Conservation (phyloP, 257 asterid genomes). For the Cynanchum wilfordii region DNA sequence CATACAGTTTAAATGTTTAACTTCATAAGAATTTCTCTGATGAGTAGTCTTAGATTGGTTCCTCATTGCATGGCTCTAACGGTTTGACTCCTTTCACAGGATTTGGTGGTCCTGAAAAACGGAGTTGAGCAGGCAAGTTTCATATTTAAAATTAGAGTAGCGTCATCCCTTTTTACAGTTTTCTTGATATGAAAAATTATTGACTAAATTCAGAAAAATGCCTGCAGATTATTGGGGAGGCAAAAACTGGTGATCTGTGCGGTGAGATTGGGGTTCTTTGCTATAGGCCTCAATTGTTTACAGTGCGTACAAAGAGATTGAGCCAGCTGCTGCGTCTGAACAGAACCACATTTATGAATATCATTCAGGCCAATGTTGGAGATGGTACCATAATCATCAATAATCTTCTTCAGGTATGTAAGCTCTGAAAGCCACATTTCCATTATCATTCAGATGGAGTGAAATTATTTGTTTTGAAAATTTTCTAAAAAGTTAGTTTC, state of each 20-base stretch:
- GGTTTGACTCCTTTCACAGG: constrained; percentile 26
- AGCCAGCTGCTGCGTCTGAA: constrained; percentile 74
- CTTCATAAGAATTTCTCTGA: not conserved
- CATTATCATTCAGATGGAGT: not conserved
- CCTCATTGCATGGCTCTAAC: constrained; percentile 10
- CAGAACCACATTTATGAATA: constrained; percentile 67
- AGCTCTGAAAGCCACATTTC: not conserved
- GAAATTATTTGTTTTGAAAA: not conserved
- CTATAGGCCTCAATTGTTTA: constrained; percentile 80
- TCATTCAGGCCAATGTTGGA: constrained; percentile 81
- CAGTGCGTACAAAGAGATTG: constrained; percentile 74
- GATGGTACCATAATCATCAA: constrained; percentile 86
- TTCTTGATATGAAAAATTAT: not conserved
- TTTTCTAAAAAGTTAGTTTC: not conserved
- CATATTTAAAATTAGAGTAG: constrained; percentile 1
- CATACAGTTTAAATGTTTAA: not conserved
- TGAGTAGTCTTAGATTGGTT: not conserved
- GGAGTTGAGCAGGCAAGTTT: constrained; percentile 64
- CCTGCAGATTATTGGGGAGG: constrained; percentile 72
- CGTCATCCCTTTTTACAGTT: not conserved
- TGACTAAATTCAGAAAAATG: constrained; percentile 13
- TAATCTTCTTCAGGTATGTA: constrained; percentile 75
- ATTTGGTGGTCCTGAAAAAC: constrained; percentile 30
- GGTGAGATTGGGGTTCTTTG: constrained; percentile 96
- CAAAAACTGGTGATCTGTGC: constrained; percentile 68